These are phyloP conservation scores for Thielaviopsis euricoi DNA, from an alignment of 2,329 filamentous ascomycete genomes.

Conservation along the genomic window DNA sequence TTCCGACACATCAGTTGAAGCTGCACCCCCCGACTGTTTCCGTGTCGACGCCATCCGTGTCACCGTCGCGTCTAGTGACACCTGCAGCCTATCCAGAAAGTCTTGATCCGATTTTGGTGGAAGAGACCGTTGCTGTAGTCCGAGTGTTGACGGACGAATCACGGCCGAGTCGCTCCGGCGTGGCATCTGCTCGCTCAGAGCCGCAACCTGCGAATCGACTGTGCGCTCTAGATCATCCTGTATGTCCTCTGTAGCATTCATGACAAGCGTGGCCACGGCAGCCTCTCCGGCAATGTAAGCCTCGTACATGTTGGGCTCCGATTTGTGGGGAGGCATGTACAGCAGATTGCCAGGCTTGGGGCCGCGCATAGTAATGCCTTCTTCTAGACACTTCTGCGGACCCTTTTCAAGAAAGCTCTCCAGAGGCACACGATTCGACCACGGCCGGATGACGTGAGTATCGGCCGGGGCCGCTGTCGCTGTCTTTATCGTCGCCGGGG, in stretches of 20 bases:
- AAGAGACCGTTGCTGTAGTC: neutral
- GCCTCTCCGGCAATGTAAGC: neutral
- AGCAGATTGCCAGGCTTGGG: conserved; percentile 15
- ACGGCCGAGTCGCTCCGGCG: neutral
- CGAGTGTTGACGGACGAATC: neutral
- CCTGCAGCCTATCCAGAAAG: neutral
- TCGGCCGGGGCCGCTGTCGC: conserved; percentile 11
- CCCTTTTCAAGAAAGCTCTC: conserved; percentile 38
- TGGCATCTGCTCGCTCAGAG: neutral
- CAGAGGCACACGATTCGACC: conserved; percentile 34
- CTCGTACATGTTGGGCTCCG: conserved; percentile 1
- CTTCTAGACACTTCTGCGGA: conserved; percentile 35
- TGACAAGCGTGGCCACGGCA: neutral
- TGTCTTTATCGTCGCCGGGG: too few relatives aligned
- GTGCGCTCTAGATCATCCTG: neutral
- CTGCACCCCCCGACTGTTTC: neutral
- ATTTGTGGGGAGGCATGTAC: neutral
- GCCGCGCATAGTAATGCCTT: conserved; percentile 25
- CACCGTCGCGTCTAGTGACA: neutral
- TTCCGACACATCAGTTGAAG: neutral
- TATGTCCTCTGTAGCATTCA: neutral
- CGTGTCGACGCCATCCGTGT: neutral
- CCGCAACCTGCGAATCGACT: neutral
- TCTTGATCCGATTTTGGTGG: neutral
- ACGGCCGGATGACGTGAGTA: conserved; percentile 25